phyloP scores from a whole-genome alignment of 768 basidiomycete species.

The Suillus sp. region DNA sequence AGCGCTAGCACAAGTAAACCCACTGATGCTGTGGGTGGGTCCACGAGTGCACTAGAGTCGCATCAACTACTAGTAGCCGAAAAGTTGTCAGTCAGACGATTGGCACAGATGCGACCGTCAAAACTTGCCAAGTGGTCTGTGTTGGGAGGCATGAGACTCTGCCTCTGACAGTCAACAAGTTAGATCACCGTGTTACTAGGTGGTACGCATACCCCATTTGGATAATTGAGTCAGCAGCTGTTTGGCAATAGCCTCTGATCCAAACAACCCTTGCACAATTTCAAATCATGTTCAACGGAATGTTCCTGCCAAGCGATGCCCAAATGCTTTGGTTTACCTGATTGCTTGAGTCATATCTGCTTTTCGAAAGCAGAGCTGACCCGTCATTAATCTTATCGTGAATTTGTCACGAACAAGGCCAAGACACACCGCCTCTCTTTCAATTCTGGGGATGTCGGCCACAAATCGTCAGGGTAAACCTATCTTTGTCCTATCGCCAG shows the following conservation, averaged over 20 bases:
- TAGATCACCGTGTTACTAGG: too few relatives aligned
- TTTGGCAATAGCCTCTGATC: constrained; percentile 5
- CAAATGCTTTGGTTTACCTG: constrained; percentile 1
- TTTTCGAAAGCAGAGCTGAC: neutral
- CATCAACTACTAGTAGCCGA: too few relatives aligned
- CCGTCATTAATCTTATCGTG: neutral
- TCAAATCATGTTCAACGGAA: neutral
- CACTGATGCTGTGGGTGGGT: too few relatives aligned
- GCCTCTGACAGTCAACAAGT: too few relatives aligned
- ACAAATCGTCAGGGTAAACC: neutral
- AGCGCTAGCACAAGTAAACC: too few relatives aligned
- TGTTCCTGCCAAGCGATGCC: neutral
- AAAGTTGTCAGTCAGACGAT: too few relatives aligned
- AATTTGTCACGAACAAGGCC: neutral
- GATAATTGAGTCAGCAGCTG: neutral
- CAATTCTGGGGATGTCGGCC: neutral
- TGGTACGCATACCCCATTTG: too few relatives aligned
- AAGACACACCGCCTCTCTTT: neutral
- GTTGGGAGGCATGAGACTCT: too few relatives aligned
- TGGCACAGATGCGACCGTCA: too few relatives aligned
- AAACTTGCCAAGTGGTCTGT: too few relatives aligned
- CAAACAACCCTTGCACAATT: neutral
- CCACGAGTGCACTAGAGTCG: too few relatives aligned
- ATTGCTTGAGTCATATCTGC: neutral
- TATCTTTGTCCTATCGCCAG: neutral